Percentiles rank a stretch among this genome's conserved stretches.
Evolutionary conservation across 31 red algal species (phyloP).

Genomic region (Pterothamnion heteromorphum): DNA sequence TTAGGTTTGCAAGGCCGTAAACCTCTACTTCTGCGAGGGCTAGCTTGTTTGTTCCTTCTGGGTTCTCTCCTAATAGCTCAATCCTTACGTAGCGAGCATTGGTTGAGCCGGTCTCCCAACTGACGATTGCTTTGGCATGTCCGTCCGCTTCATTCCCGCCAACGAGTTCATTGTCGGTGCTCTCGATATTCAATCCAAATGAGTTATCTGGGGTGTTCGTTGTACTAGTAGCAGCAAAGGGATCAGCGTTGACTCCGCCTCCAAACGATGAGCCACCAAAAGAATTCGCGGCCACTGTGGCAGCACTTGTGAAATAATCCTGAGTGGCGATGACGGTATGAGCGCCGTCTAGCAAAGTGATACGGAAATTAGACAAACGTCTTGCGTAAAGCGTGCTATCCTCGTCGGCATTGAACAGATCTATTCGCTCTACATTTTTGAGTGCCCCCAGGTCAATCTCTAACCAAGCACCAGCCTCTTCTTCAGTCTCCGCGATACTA

Average conservation of each 20-base stretch:
- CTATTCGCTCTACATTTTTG: neutral
- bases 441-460: neutral
- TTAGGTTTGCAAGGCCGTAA: neutral
- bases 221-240: no score
- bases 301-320: neutral
- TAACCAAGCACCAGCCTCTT: neutral
- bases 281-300: no score
- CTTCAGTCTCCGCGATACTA: neutral
- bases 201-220: no score
- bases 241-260: no score
- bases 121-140: neutral
- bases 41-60: neutral
- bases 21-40: neutral
- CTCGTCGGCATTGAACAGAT: neutral
- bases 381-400: no score
- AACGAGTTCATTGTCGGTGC: no score
- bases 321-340: neutral
- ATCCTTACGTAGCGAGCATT: neutral
- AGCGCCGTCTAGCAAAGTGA: neutral
- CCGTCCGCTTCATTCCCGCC: no score
- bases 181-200: no score
- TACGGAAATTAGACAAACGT: neutral
- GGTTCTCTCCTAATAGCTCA: neutral
- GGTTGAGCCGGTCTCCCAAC: neutral
- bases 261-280: no score